Conservation (phyloP, 2,329 filamentous ascomycete genomes). For the Monilinia fructigena region DNA sequence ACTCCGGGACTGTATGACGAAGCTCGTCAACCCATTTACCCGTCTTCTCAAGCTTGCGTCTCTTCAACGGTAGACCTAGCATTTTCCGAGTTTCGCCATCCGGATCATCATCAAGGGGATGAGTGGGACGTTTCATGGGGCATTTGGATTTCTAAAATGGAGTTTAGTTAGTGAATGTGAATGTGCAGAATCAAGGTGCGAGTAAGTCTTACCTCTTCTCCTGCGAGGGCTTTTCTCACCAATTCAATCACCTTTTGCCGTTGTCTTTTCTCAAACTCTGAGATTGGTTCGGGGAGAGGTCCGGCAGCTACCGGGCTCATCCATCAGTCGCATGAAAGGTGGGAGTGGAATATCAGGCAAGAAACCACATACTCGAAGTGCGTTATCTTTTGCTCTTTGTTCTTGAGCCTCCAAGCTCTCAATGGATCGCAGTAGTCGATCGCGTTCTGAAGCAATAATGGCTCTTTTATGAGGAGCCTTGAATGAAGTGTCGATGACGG, state of each 20-base stretch:
- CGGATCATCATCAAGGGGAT: conserved; percentile 3
- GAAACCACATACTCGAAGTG: conserved; percentile 19
- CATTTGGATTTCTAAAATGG: background rate
- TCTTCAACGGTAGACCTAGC: conserved; percentile 13
- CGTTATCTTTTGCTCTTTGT: conserved; percentile 13
- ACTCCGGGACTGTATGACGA: background rate
- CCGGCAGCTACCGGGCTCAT: conserved; percentile 10
- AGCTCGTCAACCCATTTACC: conserved; percentile 14
- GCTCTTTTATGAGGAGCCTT: background rate
- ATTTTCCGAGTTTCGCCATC: conserved; percentile 20
- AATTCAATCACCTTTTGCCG: conserved; percentile 9
- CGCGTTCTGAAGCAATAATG: conserved; percentile 1
- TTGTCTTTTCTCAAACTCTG: conserved; percentile 23
- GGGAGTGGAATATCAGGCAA: background rate
- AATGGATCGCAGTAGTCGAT: conserved; percentile 20
- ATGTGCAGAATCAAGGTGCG: background rate
- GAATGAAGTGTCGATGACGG: conserved; percentile 9
- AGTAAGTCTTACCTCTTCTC: conserved; percentile 11
- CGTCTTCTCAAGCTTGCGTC: conserved; percentile 15
- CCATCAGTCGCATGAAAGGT: background rate
- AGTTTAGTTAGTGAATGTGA: background rate
- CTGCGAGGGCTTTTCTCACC: conserved; percentile 21
- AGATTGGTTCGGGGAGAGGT: conserved; percentile 26
- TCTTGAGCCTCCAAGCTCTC: conserved; percentile 20
- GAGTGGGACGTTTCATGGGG: background rate